phyloP scores from a whole-genome alignment of 129 eudicot genomes.

The Pittosporum tobira region DNA sequence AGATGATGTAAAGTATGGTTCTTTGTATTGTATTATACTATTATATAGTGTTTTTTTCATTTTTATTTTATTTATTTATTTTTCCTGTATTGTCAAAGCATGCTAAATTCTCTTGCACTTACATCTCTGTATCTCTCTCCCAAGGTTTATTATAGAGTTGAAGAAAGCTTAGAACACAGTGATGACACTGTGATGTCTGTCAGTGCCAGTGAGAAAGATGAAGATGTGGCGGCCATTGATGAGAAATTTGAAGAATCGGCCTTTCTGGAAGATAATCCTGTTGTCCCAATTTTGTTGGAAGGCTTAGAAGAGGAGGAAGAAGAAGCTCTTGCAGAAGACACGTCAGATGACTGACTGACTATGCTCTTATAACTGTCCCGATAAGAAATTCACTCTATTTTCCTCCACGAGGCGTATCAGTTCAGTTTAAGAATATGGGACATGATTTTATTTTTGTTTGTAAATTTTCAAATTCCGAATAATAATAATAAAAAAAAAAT shows the following conservation, averaged over 20 bases:
- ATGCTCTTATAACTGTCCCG: background rate
- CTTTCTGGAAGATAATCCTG: background rate
- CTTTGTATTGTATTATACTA: no score
- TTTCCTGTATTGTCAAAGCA: no score
- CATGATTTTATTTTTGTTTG: no score
- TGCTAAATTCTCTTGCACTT: no score
- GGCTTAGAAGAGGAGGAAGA: constrained; percentile 16
- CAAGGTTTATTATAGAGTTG: constrained; percentile 75
- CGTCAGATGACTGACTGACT: background rate
- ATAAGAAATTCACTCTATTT: background rate
- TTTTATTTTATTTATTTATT: no score
- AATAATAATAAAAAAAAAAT: no score
- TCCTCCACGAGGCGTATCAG: no score
- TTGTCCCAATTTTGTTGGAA: constrained; percentile 5
- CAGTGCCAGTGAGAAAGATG: constrained; percentile 1
- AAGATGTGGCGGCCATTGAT: background rate
- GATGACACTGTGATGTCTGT: constrained; percentile 1
- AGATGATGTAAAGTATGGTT: no score
- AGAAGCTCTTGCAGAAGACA: constrained; percentile 7
- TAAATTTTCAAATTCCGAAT: no score
- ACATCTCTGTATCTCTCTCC: background rate
- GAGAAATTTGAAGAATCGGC: constrained; percentile 25
- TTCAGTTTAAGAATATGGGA: no score
- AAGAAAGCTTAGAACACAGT: constrained; percentile 39
- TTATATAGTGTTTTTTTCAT: no score